Evolutionary conservation across 116 monocot species (phyloP), one percentile per base, ranked within the genome.

Genomic region (Phalaenopsis hybrid): DNA sequence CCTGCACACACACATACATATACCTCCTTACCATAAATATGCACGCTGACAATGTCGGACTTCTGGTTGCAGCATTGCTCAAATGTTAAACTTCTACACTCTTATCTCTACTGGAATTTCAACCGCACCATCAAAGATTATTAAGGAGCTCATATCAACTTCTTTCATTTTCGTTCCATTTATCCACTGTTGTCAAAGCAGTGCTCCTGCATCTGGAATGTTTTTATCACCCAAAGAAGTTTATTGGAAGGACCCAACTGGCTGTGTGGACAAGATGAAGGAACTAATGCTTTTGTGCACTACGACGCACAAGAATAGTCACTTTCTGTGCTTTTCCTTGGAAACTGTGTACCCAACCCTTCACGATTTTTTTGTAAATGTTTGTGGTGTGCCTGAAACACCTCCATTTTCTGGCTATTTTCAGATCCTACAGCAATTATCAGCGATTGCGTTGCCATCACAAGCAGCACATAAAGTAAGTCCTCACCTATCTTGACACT

Each of bases 241-340:
- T 41, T 95, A 87, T 82, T 98, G 98, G 98, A 81, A 88, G 76
- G 98, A 98, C 68, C 93, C 98, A 68, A 90, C 95, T 83, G 95
- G 98, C 57, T 98, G 95, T 83, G 78, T 92, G 41, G 88, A 92
- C 37, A 82, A 83, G 81, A 83, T 81, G 51, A 86, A 89, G 81
- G 87, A 95, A 78, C 70, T 85, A 63, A 17, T 81, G 11, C 70
- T n/a, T 72, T 12, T 63, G 4, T 63, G 74, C 69, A 51, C 77
- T 77, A 79, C 80, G 44, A 4, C 49, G 8, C 80, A 81, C 15
- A 67, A 78, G 37, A 86, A 9, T 13, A 74, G 18, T 48, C 48
- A 50, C 34, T 3, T 79, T 76, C 88, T 80, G 25, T 89, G 83
- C 80, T 82, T 76, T 34, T 61, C 84, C 46, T 72, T 98, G 87